Conservation (phyloP, 2,329 filamentous ascomycete species). For the Sclerotinia trifoliorum region DNA sequence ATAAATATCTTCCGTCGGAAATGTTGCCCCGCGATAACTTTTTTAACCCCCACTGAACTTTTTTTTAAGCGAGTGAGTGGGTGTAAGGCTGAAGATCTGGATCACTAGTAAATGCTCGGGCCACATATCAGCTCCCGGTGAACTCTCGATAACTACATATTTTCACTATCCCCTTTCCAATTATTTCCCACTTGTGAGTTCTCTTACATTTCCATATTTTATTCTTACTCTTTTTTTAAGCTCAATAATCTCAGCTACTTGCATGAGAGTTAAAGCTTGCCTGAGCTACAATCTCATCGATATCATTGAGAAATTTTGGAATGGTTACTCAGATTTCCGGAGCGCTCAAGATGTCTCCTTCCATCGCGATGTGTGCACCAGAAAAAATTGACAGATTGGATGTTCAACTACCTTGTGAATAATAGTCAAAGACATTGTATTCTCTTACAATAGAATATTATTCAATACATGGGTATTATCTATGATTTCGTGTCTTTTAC, state of each 20-base stretch:
- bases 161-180: neutral
- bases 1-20: slow-evolving; percentile 15
- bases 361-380: neutral
- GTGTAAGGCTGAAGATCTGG: slow-evolving; percentile 27
- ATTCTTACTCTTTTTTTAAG: too few relatives aligned
- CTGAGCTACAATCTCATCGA: neutral
- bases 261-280: neutral
- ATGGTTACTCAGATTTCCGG: neutral
- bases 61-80: slow-evolving; percentile 28
- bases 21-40: slow-evolving; percentile 18
- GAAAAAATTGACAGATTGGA: neutral
- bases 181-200: too few relatives aligned
- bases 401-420: neutral
- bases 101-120: neutral
- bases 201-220: too few relatives aligned
- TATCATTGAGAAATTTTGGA: neutral
- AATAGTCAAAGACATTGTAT: too few relatives aligned
- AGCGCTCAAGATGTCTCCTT: neutral
- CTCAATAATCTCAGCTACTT: too few relatives aligned
- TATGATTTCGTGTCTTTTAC: neutral
- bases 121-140: neutral
- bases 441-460: neutral
- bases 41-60: slow-evolving; percentile 21
- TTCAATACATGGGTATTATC: slow-evolving; percentile 16
- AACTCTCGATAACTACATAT: neutral